Evolutionary conservation across 2,329 filamentous ascomycete species (phyloP).

Genomic region (Penicillium brevicompactum): DNA sequence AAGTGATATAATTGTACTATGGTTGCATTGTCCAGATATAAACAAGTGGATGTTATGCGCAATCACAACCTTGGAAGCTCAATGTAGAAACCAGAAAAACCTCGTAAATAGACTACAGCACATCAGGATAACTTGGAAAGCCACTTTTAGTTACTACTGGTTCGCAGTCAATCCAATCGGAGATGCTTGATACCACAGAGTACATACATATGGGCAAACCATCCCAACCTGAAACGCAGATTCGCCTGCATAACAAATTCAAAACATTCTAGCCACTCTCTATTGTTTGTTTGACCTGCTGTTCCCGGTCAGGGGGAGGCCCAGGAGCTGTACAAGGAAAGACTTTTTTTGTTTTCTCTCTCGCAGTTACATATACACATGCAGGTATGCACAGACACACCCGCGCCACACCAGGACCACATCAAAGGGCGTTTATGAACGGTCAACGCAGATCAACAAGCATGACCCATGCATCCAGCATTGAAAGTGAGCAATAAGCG

Average conservation of each 20-base stretch:
- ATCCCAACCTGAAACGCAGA: constrained; percentile 6
- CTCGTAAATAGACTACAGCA: background rate
- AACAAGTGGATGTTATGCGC: background rate
- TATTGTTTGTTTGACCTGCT: constrained; percentile 1
- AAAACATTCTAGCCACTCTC: constrained; percentile 1
- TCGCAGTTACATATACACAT: constrained; percentile 15
- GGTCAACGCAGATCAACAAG: constrained; percentile 7
- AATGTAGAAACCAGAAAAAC: constrained; percentile 1
- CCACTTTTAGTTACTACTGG: background rate
- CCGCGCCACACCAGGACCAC: constrained; percentile 16
- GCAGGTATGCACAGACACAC: constrained; percentile 19
- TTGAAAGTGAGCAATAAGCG: constrained; percentile 14
- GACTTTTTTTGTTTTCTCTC: constrained; percentile 6
- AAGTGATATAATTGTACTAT: background rate
- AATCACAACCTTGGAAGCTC: background rate
- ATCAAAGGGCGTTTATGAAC: constrained; percentile 6
- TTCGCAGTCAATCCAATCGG: constrained; percentile 14
- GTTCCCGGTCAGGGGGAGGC: constrained; percentile 13
- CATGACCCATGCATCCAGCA: constrained; percentile 17
- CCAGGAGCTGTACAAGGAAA: constrained; percentile 14
- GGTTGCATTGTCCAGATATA: constrained; percentile 1
- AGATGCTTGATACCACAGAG: background rate
- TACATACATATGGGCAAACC: background rate
- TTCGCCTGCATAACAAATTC: constrained; percentile 2
- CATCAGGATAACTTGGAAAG: background rate